A percentile compares a stretch with the other conserved stretches of the same genome.
Conservation (phyloP, 306 rosid genomes). For the Canavalia ensiformis region DNA sequence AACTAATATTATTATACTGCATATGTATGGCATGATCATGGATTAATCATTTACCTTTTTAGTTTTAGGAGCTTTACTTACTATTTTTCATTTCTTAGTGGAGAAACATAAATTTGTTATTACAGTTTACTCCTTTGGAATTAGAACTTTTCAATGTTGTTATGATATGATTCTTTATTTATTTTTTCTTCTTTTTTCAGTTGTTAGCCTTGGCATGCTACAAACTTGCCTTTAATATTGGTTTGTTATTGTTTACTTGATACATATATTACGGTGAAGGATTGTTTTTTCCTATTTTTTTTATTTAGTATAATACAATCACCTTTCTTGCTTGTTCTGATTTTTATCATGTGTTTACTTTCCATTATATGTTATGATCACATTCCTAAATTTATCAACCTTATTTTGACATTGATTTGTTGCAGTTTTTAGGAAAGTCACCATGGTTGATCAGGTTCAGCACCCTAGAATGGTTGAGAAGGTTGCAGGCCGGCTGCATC, state of each 20-base stretch:
- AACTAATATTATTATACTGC: background rate
- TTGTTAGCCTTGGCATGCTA: background rate
- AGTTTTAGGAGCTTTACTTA: background rate
- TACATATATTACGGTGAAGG: too few species aligned
- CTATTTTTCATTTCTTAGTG: background rate
- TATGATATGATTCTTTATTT: background rate
- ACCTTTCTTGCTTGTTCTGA: background rate
- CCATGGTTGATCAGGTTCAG: slow-evolving; percentile 56
- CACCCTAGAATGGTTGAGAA: slow-evolving; percentile 43
- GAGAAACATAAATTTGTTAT: background rate
- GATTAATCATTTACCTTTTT: background rate
- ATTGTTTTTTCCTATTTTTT: background rate
- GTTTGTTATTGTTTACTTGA: background rate
- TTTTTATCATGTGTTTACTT: background rate
- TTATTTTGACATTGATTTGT: slow-evolving; percentile 22
- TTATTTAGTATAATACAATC: background rate
- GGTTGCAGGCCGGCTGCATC: slow-evolving; percentile 48
- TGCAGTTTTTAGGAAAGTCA: slow-evolving; percentile 45
- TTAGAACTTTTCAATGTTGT: slow-evolving; percentile 14
- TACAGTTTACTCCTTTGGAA: background rate
- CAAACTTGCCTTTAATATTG: too few species aligned
- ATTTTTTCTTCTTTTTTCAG: background rate
- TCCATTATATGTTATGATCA: slow-evolving; percentile 14
- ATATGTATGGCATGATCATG: background rate
- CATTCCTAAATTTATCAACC: background rate